Evolutionary conservation across 345 rosid species (phyloP), one percentile per base, ranked within the genome.

Genomic region (Salix koriyanagi): DNA sequence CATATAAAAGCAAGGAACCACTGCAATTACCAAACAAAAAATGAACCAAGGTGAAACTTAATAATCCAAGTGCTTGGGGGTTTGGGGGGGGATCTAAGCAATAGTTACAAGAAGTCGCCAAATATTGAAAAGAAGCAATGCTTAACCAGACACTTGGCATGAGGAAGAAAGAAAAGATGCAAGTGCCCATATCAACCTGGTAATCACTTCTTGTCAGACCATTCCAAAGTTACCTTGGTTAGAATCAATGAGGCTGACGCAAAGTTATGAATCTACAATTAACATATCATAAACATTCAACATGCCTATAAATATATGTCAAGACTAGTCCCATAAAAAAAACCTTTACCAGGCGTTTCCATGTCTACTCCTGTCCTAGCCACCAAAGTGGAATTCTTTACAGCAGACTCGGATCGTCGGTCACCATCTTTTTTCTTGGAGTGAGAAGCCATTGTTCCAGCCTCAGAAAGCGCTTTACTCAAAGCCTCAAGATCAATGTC

Each of bases 1-100:
- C 46, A 91, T 74, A 82, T 96, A 93, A 82, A 96, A 96, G 86
- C 99, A 96, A 26, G 98, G 97, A 85, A 92, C 73, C 78, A 87
- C 96, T 77, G 88, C 82, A 81, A 83, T 67, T 32, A 73, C 54
- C 75, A 77, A 78, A 83, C 14, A 62, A 69, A 75, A 34, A 11
- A 21, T 19, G 46, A 34, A 12, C 67, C 15, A 9, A 54, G 5
- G 25, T 1, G 23, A 66, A 66, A 18, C 4, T 15, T 25, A 18
- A 66, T 15, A 66, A 2, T 4, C 69, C 2, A 66, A 66, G 11
- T 44, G 48, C 42, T 39, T 39, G 1, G 2, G 42, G 11, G 0
- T 32, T 4, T 0, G 34, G 42, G 42, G 42, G 42, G 1, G 0
- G 42, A 2, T 39, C 9, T 2, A 44, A 44, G 15, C 48, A 44